Base-by-base conservation (phyloP, 2,329 filamentous ascomycete genomes). In the Aureobasidium sp. region DNA sequence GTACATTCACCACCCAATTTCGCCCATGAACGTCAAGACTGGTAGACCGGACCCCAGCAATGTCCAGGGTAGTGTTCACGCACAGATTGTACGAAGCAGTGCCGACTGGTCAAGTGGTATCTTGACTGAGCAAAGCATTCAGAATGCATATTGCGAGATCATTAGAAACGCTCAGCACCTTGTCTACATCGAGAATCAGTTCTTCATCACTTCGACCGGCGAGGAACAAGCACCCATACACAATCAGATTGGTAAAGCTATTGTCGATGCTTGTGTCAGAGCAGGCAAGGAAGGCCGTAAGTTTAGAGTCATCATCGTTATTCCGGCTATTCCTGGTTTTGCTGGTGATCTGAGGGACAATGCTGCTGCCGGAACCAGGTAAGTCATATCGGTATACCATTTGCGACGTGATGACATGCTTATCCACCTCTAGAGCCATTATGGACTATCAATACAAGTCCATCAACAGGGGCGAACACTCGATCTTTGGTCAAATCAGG, bases 381-480 rank as follows among this genome's bases (percentile, higher is more conserved):
- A 49, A 27, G 56, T 49, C 29, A 1, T 14, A n/a, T 20, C 12
- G 37, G 1, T 5, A 9, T 29, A 17, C n/a, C 17, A 5, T 0
- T 14, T n/a, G 11, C 8, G 17, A 22, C 2, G n/a, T 11, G 25
- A 31, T 7, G 47, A 12, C 20, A 22, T 25, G 22, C 56, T 60
- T 37, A 60, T 20, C 22, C 9, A 49, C 15, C 14, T 29, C 0
- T 0, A 78, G 91, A 53, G 93, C 92, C 12, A 99, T 97, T 70
- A 97, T 99, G 91, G 92, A 97, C 72, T 97, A 96, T 71, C 94
- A 97, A 72, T 99, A 94, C 80, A 96, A 95, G 76, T 96, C 91
- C 0, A 96, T 99, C 67, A 90, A 88, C 70, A 87, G 94, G 48
- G 94, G 94, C 6, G 88, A 95, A 66, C 81, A 97, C 71, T 96